Evolutionary conservation across 1,284 basidiomycete genomes (phyloP).

Genomic region (Trametes sp.): DNA sequence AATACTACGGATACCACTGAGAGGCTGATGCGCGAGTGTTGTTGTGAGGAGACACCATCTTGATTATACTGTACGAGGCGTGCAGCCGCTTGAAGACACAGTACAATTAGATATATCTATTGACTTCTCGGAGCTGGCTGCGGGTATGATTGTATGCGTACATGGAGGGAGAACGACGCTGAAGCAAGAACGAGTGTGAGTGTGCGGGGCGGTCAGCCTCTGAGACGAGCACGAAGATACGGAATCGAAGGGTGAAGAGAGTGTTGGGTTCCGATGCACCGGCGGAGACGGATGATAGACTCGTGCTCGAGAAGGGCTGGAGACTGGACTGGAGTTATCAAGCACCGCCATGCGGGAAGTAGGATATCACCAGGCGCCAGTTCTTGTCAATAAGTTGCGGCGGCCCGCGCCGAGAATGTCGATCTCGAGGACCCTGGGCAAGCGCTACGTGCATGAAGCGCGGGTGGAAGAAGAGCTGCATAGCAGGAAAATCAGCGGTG

Average conservation of each 20-base stretch:
- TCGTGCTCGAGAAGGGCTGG: too few relatives aligned
- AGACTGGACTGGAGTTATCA: not conserved
- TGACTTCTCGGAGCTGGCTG: not conserved
- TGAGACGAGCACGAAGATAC: not conserved
- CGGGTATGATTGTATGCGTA: not conserved
- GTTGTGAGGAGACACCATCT: not conserved
- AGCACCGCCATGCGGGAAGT: not conserved
- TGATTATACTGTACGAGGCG: not conserved
- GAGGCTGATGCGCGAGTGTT: not conserved
- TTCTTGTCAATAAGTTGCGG: constrained; percentile 16
- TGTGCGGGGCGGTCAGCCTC: not conserved
- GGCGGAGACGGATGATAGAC: too few relatives aligned
- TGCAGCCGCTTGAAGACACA: not conserved
- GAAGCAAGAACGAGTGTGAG: not conserved
- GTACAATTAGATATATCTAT: not conserved
- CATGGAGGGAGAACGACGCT: not conserved
- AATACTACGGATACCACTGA: constrained; percentile 2
- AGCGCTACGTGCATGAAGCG: constrained; percentile 46
- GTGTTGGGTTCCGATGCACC: too few relatives aligned
- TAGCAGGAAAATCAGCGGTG: not conserved
- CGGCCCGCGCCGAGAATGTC: constrained; percentile 27
- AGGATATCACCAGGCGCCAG: constrained; percentile 3
- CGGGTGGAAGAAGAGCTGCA: constrained; percentile 48
- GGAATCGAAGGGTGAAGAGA: not conserved
- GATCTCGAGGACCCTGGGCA: constrained; percentile 43